phyloP scores from a whole-genome alignment of 768 basidiomycete genomes.

The Suillus brevipes region DNA sequence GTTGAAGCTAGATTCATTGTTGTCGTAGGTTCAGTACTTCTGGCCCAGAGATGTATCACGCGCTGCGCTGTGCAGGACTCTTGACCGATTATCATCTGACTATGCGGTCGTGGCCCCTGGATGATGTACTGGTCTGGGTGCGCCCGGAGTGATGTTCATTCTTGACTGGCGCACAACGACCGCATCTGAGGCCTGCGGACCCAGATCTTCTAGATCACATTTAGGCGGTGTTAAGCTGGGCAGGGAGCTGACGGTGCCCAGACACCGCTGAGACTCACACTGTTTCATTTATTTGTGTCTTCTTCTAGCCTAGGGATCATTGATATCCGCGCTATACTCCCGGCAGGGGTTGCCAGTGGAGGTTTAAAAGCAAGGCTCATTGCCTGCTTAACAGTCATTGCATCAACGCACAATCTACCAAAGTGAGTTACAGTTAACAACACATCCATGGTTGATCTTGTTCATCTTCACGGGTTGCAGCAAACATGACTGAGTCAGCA shows the following conservation, averaged over 20 bases:
- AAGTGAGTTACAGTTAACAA: background rate
- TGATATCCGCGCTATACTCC: background rate
- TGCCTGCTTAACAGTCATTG: background rate
- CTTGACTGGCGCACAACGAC: background rate
- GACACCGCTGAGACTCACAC: background rate
- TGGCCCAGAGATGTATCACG: background rate
- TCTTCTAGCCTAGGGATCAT: background rate
- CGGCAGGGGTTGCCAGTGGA: background rate
- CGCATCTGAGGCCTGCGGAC: background rate
- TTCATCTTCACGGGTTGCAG: background rate
- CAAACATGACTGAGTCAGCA: background rate
- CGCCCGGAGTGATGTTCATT: background rate
- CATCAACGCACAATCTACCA: background rate
- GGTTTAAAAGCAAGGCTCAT: background rate
- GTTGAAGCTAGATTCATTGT: background rate
- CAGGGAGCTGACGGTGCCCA: background rate
- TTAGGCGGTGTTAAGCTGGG: background rate
- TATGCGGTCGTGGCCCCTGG: background rate
- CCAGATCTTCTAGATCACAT: background rate
- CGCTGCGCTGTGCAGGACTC: background rate
- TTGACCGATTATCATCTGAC: background rate
- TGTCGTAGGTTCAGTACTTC: background rate
- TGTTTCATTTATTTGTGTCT: background rate
- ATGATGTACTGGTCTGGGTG: background rate
- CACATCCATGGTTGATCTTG: background rate